phyloP scores from a whole-genome alignment of 2,329 filamentous ascomycete species.

The Allantophomopsis cytisporea region DNA sequence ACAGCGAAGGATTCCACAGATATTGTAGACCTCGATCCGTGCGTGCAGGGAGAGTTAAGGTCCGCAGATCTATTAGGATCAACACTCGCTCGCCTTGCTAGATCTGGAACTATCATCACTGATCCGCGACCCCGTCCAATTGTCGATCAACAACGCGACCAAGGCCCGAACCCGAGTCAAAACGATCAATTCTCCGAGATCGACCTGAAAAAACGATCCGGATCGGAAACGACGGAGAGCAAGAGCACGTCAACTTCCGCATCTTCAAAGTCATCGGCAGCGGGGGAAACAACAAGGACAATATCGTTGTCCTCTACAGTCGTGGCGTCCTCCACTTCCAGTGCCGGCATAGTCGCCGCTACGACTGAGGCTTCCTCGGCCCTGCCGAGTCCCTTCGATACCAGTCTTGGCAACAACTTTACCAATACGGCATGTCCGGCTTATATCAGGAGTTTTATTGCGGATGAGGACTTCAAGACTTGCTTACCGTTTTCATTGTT shows the following conservation, averaged over 20 bases:
- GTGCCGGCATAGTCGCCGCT: conserved; percentile 6
- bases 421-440: conserved; percentile 21
- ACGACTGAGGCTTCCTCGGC: conserved; percentile 19
- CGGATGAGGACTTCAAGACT: conserved; percentile 17
- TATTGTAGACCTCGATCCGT: too few species aligned
- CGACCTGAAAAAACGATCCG: too few species aligned
- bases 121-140: conserved; percentile 10
- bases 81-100: conserved; percentile 12
- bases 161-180: conserved; percentile 2
- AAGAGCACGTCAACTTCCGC: not conserved
- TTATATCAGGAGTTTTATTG: conserved; percentile 16
- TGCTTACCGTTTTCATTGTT: conserved; percentile 82
- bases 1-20: too few species aligned
- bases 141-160: conserved; percentile 3
- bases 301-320: not conserved
- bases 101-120: conserved; percentile 15
- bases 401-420: conserved; percentile 48
- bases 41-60: too few species aligned
- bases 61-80: conserved; percentile 6
- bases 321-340: conserved; percentile 1
- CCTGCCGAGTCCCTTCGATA: conserved; percentile 55
- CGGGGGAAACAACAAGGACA: not conserved
- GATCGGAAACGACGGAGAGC: too few species aligned
- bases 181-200: too few species aligned
- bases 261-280: not conserved